Conservation (phyloP, 2,329 filamentous ascomycete species). For the Laburnicola sp. region DNA sequence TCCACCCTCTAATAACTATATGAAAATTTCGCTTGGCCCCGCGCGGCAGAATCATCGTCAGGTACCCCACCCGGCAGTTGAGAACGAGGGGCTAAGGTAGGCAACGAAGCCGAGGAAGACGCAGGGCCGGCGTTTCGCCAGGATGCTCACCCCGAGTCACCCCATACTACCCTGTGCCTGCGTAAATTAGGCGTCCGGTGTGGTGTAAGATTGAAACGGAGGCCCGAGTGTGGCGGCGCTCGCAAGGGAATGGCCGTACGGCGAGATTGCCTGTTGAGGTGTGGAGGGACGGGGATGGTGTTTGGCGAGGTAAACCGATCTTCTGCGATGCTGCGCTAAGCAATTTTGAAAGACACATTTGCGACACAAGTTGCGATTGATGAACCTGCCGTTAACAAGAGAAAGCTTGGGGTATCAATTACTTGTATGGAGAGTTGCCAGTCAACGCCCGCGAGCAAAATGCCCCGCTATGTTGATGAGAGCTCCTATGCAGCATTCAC, state of each 20-base stretch:
- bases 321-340: neutral
- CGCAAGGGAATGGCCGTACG: neutral
- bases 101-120: constrained; percentile 8
- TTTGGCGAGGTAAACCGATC: neutral
- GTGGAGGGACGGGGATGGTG: neutral
- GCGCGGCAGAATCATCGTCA: constrained; percentile 1
- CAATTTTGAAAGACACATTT: too few species aligned
- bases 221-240: neutral
- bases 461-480: too few species aligned
- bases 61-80: constrained; percentile 46
- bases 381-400: too few species aligned
- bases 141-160: too few species aligned
- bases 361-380: too few species aligned
- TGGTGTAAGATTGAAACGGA: neutral
- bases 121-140: neutral
- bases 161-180: neutral
- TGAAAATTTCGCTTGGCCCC: constrained; percentile 17
- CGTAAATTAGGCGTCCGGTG: neutral
- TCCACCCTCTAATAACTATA: neutral
- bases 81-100: constrained; percentile 17
- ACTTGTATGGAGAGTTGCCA: too few species aligned
- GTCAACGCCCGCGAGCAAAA: too few species aligned
- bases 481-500: too few species aligned
- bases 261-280: neutral
- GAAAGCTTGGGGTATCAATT: too few species aligned